These are phyloP conservation scores for Sclerotinia sclerotiorum DNA, from an alignment of 2,329 filamentous ascomycete genomes.

Conservation along the genomic window DNA sequence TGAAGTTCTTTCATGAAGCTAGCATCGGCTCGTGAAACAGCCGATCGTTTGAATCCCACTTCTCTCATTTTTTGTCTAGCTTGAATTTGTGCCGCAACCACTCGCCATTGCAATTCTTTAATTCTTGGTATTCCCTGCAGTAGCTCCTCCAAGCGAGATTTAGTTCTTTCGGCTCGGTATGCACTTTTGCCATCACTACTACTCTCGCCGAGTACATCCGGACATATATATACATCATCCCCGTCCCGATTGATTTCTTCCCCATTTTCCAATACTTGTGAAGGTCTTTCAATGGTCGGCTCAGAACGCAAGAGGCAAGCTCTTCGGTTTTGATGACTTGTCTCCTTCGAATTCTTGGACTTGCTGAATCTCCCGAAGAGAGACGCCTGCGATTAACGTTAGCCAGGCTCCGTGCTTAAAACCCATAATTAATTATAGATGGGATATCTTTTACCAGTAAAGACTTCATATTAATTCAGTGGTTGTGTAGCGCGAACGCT, in stretches of 20 bases:
- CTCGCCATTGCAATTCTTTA: slow-evolving; percentile 27
- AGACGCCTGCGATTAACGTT: not conserved
- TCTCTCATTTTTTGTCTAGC: slow-evolving; percentile 33
- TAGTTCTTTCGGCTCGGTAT: not conserved
- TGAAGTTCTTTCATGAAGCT: slow-evolving; percentile 35
- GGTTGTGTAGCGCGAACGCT: not conserved
- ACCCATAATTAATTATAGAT: not conserved
- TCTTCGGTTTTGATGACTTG: not conserved
- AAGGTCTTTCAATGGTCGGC: not conserved
- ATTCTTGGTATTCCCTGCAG: slow-evolving; percentile 25
- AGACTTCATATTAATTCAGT: not conserved
- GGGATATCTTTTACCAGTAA: not conserved
- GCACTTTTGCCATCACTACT: not conserved
- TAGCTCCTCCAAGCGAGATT: slow-evolving; percentile 27
- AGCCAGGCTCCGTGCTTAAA: not conserved
- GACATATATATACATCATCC: not conserved
- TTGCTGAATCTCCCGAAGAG: not conserved
- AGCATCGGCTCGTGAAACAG: slow-evolving; percentile 30
- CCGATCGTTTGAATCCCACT: slow-evolving; percentile 29
- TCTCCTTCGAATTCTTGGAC: not conserved
- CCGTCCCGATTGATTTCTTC: not conserved
- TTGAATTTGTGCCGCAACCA: slow-evolving; percentile 28
- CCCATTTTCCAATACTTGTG: not conserved
- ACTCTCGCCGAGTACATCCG: not conserved
- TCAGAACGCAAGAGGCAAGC: too few species aligned